A percentile compares a stretch with the other conserved stretches of the same genome.
phyloP scores from a whole-genome alignment of 2,329 filamentous ascomycete species.

The Juglanconis sp. region DNA sequence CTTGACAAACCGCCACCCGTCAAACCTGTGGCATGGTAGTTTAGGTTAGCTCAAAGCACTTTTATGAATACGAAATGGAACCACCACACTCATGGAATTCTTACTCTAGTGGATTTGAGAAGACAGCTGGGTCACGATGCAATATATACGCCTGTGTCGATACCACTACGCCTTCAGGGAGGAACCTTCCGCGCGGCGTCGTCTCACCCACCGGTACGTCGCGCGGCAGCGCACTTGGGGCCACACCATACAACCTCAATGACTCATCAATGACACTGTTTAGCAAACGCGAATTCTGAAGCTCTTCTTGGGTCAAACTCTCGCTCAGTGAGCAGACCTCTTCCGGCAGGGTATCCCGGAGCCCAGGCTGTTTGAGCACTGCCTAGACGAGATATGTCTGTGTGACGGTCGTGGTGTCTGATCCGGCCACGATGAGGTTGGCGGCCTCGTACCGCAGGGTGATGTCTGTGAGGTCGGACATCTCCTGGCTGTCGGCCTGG shows the following conservation, averaged over 20 bases:
- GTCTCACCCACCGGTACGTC: constrained; percentile 26
- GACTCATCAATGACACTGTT: constrained; percentile 32
- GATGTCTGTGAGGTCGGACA: constrained; percentile 14
- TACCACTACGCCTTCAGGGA: constrained; percentile 30
- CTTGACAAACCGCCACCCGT: constrained; percentile 32
- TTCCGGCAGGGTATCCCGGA: constrained; percentile 20
- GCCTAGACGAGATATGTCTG: constrained; percentile 36
- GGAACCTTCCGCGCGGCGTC: constrained; percentile 24
- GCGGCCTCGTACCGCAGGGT: constrained; percentile 32
- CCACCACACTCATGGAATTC: background rate
- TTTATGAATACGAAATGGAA: background rate
- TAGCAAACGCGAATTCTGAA: constrained; percentile 29
- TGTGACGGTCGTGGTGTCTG: constrained; percentile 38
- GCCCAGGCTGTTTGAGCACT: constrained; percentile 11
- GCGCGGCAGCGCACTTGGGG: constrained; percentile 28
- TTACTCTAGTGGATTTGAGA: background rate
- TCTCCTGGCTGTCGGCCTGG: constrained; percentile 21
- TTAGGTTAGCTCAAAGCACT: background rate
- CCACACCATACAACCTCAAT: constrained; percentile 29
- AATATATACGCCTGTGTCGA: constrained; percentile 34
- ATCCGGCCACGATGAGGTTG: constrained; percentile 37
- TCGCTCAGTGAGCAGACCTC: constrained; percentile 22
- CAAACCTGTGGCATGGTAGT: constrained; percentile 6
- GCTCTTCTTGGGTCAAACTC: constrained; percentile 21
- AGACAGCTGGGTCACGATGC: constrained; percentile 23